Evolutionary conservation across 2,329 filamentous ascomycete genomes (phyloP).

Genomic region (Stemphylium beticola): DNA sequence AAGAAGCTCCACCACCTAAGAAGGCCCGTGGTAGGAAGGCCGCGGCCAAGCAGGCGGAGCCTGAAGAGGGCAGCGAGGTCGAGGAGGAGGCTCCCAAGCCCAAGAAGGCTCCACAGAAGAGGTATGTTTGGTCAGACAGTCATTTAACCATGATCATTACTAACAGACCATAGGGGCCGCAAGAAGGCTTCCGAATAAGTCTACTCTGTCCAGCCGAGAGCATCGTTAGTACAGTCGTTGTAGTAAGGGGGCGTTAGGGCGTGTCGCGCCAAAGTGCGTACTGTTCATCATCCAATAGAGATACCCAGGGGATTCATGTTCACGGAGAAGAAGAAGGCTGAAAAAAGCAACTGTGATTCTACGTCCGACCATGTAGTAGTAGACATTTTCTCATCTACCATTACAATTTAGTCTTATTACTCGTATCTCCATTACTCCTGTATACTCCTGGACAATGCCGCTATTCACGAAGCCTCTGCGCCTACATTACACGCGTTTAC

Average conservation of each 20-base stretch:
- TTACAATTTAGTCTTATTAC: neutral
- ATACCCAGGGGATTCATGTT: conserved; percentile 3
- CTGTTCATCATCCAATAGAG: conserved; percentile 1
- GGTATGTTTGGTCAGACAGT: conserved; percentile 17
- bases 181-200: conserved; percentile 34
- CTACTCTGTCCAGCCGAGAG: neutral
- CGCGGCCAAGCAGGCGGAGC: conserved; percentile 17
- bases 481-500: too few relatives aligned
- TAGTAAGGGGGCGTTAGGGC: conserved; percentile 8
- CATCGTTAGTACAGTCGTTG: neutral
- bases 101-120: conserved; percentile 36
- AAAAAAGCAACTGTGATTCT: neutral
- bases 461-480: too few relatives aligned
- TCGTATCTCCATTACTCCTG: neutral
- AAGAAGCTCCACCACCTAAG: conserved; percentile 29
- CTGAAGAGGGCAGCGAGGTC: conserved; percentile 17
- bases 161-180: conserved; percentile 26
- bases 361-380: neutral
- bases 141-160: neutral
- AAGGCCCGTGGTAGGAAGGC: conserved; percentile 44
- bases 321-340: neutral
- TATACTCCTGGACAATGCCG: too few relatives aligned
- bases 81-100: conserved; percentile 7
- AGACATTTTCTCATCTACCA: neutral
- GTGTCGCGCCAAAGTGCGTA: neutral